Evolutionary conservation across 306 rosid species (phyloP), one percentile per base, ranked within the genome.

Genomic region (Leucaena leucocephala): DNA sequence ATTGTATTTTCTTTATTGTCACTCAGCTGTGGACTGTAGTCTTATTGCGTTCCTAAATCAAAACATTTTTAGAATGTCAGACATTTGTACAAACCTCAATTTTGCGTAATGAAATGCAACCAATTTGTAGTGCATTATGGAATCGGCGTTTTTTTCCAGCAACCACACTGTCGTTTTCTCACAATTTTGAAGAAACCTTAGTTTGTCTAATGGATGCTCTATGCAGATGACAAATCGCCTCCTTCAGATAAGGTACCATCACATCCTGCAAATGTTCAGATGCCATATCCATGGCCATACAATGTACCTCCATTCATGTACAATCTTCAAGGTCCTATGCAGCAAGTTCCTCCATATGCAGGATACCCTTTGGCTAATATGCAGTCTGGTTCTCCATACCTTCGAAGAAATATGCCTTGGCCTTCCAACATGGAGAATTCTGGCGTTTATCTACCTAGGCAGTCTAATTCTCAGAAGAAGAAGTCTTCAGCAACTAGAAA

Each of bases 351-450:
- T 70, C 68, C 90, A 52, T 86, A 84, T 68, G 87, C 70, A 84
- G 88, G 90, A 52, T 87, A 90, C 79, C 88, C 89, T 57, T 44
- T 84, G 78, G 58, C 81, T 21, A 77, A 78, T 42, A 55, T 84
- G 84, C 92, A 86, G 83, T 46, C 84, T 34, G 76, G 82, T 76
- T 88, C 91, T 80, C 86, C 89, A 33, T 74, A 87, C 81, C 80
- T 63, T 80, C 78, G 68, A 80, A 57, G 70, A 72, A 86, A 86
- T 80, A 81, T 87, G 90, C 91, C 86, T 40, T 87, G 91, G 93
- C 76, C 90, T 78, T 55, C 91, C 33, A 75, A 82, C 71, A 4
- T 49, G 82, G 89, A 63, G 9, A 63, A 63, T 38, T 27, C 67
- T 27, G 34, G n/a, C 44, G 21, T 35, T 34, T 9, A 35, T 35